These are phyloP conservation scores for Apiospora saccharicola DNA, from an alignment of 2,329 filamentous ascomycete species.

Conservation along the genomic window DNA sequence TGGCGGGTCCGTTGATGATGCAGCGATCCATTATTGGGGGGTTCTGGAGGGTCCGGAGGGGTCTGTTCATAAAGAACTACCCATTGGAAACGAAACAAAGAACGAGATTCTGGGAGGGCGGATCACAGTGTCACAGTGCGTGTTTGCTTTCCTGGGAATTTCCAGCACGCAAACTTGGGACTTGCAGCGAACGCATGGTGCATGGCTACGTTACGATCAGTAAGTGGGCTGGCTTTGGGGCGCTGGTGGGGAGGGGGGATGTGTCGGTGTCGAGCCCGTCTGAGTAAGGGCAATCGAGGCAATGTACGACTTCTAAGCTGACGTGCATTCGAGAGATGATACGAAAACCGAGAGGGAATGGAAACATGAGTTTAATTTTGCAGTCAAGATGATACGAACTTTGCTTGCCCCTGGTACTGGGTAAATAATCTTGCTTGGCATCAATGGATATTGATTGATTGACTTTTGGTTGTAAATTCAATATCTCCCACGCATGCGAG, in stretches of 20 bases:
- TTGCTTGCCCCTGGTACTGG: background rate
- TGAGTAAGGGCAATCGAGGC: background rate
- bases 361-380: background rate
- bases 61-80: background rate
- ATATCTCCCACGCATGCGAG: background rate
- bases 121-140: background rate
- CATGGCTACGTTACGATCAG: constrained; percentile 4
- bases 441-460: background rate
- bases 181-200: background rate
- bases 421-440: background rate
- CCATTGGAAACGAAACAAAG: constrained; percentile 10
- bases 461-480: too few species aligned
- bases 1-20: background rate
- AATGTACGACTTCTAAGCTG: constrained; percentile 9
- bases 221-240: background rate
- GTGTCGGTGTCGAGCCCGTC: constrained; percentile 1
- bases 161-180: background rate
- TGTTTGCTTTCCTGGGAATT: background rate
- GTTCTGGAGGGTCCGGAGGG: background rate
- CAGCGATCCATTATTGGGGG: background rate
- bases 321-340: constrained; percentile 8
- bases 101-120: background rate
- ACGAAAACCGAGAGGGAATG: background rate
- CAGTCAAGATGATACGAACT: background rate
- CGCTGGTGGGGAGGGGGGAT: too few species aligned